Conservation (phyloP, 2,329 filamentous ascomycete genomes). For the Arthrobotrys conoides region DNA sequence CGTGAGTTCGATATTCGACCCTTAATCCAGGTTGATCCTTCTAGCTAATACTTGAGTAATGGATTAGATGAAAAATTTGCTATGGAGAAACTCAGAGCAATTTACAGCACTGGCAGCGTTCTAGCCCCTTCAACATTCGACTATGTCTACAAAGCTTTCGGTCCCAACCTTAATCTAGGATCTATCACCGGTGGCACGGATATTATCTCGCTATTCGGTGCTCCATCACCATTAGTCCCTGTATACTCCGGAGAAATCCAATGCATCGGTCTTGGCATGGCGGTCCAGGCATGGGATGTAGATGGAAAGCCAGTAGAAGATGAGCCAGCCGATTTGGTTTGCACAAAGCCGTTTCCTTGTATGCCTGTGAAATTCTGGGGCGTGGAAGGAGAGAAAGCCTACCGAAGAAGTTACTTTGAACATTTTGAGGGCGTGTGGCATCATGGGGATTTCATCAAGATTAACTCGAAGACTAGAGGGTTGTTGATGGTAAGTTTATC, state of each 20-base stretch:
- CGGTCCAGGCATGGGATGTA: conserved; percentile 75
- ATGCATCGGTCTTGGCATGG: conserved; percentile 83
- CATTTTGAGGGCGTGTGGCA: conserved; percentile 85
- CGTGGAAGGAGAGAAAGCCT: conserved; percentile 78
- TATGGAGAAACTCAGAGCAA: conserved; percentile 79
- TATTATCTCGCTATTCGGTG: conserved; percentile 94
- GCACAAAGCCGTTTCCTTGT: conserved; percentile 88
- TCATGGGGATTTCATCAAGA: conserved; percentile 89
- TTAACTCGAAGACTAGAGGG: conserved; percentile 80
- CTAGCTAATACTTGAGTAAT: conserved; percentile 1
- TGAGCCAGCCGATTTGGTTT: conserved; percentile 88
- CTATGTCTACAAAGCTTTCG: conserved; percentile 89
- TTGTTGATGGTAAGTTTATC: conserved; percentile 84
- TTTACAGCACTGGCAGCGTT: conserved; percentile 94
- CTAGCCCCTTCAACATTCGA: conserved; percentile 92
- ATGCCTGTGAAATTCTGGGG: conserved; percentile 92
- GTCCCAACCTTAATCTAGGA: conserved; percentile 83
- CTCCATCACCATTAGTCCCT: conserved; percentile 81
- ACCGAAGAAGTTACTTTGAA: conserved; percentile 88
- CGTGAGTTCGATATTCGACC: conserved; percentile 65
- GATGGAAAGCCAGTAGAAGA: conserved; percentile 69
- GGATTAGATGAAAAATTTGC: conserved; percentile 68
- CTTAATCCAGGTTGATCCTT: conserved; percentile 66
- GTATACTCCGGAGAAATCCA: conserved; percentile 82
- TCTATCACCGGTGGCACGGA: conserved; percentile 95